phyloP scores from a whole-genome alignment of 768 basidiomycete species.

The Thelephora aurantiotincta region DNA sequence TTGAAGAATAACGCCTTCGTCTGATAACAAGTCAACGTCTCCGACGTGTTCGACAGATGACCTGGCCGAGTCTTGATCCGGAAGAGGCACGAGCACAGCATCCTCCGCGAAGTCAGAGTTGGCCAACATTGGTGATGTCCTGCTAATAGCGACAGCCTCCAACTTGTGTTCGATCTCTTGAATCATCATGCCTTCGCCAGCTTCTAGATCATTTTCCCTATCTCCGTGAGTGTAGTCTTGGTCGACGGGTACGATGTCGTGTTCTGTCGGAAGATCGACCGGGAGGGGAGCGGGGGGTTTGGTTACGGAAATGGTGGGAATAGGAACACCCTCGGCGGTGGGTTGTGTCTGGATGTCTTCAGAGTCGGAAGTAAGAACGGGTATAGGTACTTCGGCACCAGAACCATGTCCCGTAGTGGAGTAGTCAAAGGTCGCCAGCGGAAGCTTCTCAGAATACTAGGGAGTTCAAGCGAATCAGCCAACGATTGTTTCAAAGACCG shows the following conservation, averaged over 20 bases:
- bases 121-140: not conserved
- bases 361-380: slow-evolving; percentile 25
- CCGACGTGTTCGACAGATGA: not conserved
- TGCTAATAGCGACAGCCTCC: not conserved
- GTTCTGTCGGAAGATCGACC: slow-evolving; percentile 51
- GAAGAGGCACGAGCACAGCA: not conserved
- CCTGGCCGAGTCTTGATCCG: not conserved
- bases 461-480: not conserved
- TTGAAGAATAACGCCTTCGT: not conserved
- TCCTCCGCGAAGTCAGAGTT: not conserved
- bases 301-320: slow-evolving; percentile 49
- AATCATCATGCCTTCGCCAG: slow-evolving; percentile 8
- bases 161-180: slow-evolving; percentile 4
- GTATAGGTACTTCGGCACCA: slow-evolving; percentile 49
- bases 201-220: slow-evolving; percentile 8
- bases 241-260: slow-evolving; percentile 21
- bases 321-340: slow-evolving; percentile 13
- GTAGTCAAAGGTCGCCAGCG: slow-evolving; percentile 1
- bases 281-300: slow-evolving; percentile 62
- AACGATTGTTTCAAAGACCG: not conserved
- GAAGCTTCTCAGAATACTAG: not conserved
- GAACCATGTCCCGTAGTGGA: slow-evolving; percentile 15
- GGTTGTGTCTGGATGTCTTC: slow-evolving; percentile 7
- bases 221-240: not conserved
- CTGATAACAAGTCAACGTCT: not conserved